Conservation (phyloP, 1,139 yeast species). For the Debaryomycetaceae sp. region DNA sequence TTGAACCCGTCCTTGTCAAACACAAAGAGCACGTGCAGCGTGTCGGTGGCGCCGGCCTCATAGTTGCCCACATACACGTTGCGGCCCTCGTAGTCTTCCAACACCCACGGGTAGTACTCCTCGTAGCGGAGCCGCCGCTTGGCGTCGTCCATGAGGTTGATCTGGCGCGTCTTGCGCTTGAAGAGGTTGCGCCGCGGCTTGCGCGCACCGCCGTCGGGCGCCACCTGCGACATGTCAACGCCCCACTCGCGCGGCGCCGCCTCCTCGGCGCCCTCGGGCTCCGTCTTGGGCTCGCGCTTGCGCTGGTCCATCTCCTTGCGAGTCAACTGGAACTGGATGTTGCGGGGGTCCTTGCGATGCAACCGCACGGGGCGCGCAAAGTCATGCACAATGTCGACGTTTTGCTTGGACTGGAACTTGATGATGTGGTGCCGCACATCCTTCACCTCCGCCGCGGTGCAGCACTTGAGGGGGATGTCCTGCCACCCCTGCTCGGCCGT, state of each 20-base stretch:
- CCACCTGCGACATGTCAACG: constrained; percentile 66
- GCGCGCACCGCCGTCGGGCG: constrained; percentile 92
- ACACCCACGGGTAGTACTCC: constrained; percentile 96
- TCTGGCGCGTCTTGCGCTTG: constrained; percentile 81
- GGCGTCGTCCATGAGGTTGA: constrained; percentile 72
- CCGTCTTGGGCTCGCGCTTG: constrained; percentile 33
- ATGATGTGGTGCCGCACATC: constrained; percentile 77
- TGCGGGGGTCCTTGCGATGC: constrained; percentile 90
- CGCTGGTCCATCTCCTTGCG: constrained; percentile 56
- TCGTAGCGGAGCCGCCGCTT: constrained; percentile 85
- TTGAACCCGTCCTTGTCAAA: constrained; percentile 87
- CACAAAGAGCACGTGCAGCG: constrained; percentile 74
- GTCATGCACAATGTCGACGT: constrained; percentile 64
- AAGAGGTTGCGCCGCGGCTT: constrained; percentile 57
- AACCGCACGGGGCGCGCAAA: constrained; percentile 80
- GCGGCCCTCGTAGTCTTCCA: constrained; percentile 92
- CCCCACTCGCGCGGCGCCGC: constrained; percentile 17
- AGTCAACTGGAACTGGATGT: constrained; percentile 78
- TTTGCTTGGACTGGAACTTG: constrained; percentile 70
- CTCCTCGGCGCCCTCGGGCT: constrained; percentile 21
- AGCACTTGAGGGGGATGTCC: constrained; percentile 69
- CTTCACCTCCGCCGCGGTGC: constrained; percentile 65
- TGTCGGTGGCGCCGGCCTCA: constrained; percentile 89
- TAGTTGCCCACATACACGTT: constrained; percentile 95
- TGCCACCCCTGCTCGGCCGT: constrained; percentile 43